These are phyloP conservation scores for Phlyctochytrium planicorne DNA, from an alignment of 192 early-diverging fungal genomes.

Conservation along the genomic window DNA sequence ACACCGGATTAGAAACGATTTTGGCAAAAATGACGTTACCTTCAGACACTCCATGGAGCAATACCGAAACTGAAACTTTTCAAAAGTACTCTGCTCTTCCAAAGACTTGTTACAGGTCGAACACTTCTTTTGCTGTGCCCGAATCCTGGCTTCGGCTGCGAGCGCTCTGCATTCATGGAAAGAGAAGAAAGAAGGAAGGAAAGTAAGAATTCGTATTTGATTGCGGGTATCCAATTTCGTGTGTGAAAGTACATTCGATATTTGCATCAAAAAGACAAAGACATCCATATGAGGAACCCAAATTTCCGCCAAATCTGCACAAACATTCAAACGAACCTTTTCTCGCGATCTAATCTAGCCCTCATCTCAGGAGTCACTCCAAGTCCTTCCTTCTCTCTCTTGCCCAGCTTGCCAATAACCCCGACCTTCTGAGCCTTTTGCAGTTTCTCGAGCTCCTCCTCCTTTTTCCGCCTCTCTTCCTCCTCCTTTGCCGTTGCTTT, in stretches of 20 bases:
- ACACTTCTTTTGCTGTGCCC: constrained; percentile 50
- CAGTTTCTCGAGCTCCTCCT: constrained; percentile 45
- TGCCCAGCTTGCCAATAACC: constrained; percentile 32
- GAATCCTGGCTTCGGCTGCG: constrained; percentile 72
- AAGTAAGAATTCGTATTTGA: too few relatives aligned
- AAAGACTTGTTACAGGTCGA: constrained; percentile 63
- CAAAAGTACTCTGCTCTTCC: constrained; percentile 63
- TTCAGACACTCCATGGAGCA: constrained; percentile 42
- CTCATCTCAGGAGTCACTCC: constrained; percentile 70
- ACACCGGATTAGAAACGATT: too few relatives aligned
- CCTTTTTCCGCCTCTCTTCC: constrained; percentile 44
- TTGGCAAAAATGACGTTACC: not conserved
- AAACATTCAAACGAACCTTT: too few relatives aligned
- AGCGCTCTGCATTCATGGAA: constrained; percentile 47
- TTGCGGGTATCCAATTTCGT: too few relatives aligned
- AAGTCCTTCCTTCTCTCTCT: constrained; percentile 40
- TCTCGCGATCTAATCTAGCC: constrained; percentile 73
- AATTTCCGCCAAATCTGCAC: not conserved
- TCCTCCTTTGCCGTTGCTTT: constrained; percentile 40
- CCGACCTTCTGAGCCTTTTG: constrained; percentile 49
- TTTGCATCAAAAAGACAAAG: too few relatives aligned
- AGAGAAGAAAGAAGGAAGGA: too few relatives aligned
- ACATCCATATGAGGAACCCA: not conserved
- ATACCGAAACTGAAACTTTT: constrained; percentile 66
- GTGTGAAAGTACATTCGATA: too few relatives aligned